Percentiles rank a stretch among this genome's conserved stretches.
Evolutionary conservation across 495 filamentous ascomycete genomes (phyloP).

Genomic region (Trichoderma erinaceum): DNA sequence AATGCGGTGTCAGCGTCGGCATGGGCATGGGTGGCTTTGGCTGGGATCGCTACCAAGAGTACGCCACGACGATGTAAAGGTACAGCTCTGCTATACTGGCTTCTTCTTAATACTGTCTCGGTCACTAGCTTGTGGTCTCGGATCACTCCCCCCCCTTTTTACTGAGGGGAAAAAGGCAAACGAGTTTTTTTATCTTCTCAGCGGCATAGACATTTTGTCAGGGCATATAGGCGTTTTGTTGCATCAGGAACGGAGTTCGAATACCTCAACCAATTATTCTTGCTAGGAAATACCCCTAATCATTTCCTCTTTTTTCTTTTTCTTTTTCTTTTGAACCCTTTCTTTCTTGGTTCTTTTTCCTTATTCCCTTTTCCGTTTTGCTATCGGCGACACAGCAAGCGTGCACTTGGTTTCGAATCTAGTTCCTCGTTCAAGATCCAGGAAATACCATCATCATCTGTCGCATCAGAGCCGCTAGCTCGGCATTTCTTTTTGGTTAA

Average conservation of each 20-base stretch:
- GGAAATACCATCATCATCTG: conserved; percentile 9
- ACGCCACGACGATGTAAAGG: conserved; percentile 55
- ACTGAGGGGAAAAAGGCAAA: background rate
- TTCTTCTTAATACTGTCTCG: conserved; percentile 25
- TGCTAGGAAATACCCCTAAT: conserved; percentile 14
- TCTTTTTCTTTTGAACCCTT: background rate
- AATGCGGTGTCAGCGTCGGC: conserved; percentile 72
- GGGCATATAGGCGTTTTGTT: conserved; percentile 16
- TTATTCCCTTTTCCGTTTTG: background rate
- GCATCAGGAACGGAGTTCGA: conserved; percentile 18
- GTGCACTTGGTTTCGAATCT: conserved; percentile 12
- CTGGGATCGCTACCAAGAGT: conserved; percentile 68
- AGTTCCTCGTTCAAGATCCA: conserved; percentile 6
- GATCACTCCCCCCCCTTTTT: background rate
- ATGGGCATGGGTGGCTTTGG: conserved; percentile 72
- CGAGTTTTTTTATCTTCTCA: conserved; percentile 14
- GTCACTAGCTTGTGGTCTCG: background rate
- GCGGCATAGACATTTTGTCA: conserved; percentile 16
- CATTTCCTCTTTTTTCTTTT: conserved; percentile 14
- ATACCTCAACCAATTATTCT: conserved; percentile 14
- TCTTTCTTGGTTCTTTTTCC: background rate
- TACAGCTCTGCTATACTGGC: conserved; percentile 38
- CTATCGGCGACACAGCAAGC: conserved; percentile 15
- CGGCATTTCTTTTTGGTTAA: conserved; percentile 11
- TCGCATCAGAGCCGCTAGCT: conserved; percentile 13